These are phyloP conservation scores for Oligophagozyma castellii DNA, from an alignment of 1,139 yeast species.

Conservation along the genomic window DNA sequence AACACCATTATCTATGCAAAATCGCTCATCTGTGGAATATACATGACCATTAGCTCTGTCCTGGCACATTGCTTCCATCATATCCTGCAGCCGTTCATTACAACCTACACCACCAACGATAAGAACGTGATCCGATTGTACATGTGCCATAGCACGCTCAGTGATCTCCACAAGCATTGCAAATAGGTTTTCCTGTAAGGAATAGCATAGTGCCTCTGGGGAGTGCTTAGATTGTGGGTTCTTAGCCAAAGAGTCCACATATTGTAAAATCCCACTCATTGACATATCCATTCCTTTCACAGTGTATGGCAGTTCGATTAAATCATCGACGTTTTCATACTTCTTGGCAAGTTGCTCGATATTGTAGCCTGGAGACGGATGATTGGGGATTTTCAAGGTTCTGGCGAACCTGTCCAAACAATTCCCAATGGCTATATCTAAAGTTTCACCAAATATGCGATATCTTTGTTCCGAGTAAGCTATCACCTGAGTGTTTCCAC, in stretches of 20 bases:
- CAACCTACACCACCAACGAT: conserved; percentile 99
- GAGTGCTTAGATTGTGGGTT: conserved; percentile 41
- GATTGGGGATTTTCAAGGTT: conserved; percentile 73
- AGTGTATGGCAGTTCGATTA: conserved; percentile 78
- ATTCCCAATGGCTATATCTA: conserved; percentile 95
- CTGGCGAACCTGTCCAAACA: conserved; percentile 94
- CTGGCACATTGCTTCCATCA: conserved; percentile 89
- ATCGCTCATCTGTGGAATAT: conserved; percentile 90
- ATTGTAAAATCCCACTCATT: conserved; percentile 88
- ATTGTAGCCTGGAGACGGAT: conserved; percentile 95
- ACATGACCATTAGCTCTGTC: conserved; percentile 73
- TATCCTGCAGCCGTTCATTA: conserved; percentile 76
- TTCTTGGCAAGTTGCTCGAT: conserved; percentile 86
- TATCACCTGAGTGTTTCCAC: conserved; percentile 96
- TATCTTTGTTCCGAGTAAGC: conserved; percentile 90
- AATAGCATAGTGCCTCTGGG: conserved; percentile 76
- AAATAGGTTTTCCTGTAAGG: conserved; percentile 81
- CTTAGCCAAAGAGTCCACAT: conserved; percentile 66
- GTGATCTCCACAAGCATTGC: conserved; percentile 97
- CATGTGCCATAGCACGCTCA: conserved; percentile 98
- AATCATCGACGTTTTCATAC: conserved; percentile 32
- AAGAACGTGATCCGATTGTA: conserved; percentile 73
- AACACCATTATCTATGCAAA: conserved; percentile 93
- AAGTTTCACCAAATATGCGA: conserved; percentile 91
- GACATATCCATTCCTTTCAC: conserved; percentile 98